Evolutionary conservation across 2,329 filamentous ascomycete genomes (phyloP).

Genomic region (Trichoderma sp.): DNA sequence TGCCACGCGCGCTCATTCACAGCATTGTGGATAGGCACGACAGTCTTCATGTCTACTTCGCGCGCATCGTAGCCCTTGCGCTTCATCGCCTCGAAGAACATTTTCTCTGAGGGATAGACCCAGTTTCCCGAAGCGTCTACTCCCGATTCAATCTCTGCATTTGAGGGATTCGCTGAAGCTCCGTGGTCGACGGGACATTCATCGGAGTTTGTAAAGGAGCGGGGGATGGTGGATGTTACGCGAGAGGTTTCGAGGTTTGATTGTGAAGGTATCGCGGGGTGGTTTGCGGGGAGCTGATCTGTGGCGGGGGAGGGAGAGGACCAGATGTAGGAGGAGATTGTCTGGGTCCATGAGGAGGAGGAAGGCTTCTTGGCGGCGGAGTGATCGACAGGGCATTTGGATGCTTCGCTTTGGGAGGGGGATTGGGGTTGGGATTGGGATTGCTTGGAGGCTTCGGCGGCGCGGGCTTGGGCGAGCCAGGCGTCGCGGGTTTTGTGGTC

Average conservation of each 20-base stretch:
- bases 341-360: conserved; percentile 45
- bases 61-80: conserved; percentile 78
- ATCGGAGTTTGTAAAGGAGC: conserved; percentile 46
- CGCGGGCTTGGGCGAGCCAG: conserved; percentile 73
- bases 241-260: conserved; percentile 64
- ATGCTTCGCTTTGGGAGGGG: conserved; percentile 18
- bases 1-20: conserved; percentile 97
- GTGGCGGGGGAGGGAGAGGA: conserved; percentile 34
- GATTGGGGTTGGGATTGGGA: background rate
- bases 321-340: conserved; percentile 46
- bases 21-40: conserved; percentile 97
- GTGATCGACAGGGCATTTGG: conserved; percentile 41
- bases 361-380: conserved; percentile 24
- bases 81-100: conserved; percentile 97
- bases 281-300: conserved; percentile 23
- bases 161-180: conserved; percentile 67
- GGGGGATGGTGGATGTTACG: conserved; percentile 78
- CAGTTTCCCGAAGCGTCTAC: conserved; percentile 79
- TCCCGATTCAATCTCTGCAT: conserved; percentile 77
- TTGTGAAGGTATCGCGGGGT: conserved; percentile 19
- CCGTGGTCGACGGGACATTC: conserved; percentile 44
- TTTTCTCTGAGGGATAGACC: conserved; percentile 95
- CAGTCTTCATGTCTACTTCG: conserved; percentile 79
- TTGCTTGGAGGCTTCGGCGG: conserved; percentile 44
- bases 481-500: conserved; percentile 85